Base-by-base conservation (phyloP, 768 basidiomycete genomes). In the Stropharia rugosoannulata region DNA sequence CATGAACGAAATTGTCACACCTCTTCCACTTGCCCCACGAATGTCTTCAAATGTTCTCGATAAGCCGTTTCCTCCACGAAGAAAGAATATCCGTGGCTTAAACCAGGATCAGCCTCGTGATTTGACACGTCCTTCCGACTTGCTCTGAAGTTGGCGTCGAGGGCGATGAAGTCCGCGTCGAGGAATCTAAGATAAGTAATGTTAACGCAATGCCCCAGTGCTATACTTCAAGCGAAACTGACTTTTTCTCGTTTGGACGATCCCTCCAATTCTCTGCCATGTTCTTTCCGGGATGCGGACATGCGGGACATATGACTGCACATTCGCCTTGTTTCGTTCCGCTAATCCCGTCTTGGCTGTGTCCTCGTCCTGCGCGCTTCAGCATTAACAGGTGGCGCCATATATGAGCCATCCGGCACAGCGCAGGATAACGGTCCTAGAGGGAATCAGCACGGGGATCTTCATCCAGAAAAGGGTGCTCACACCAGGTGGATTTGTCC, bases 231-330 rank as follows among this genome's bases (percentile, higher is more conserved):
- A 29, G 11, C 12, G 22, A 22, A 35, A 58, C 63, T 43, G 41
- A 66, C 66, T 54, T 51, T 16, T 56, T 37, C 6, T 41, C 29
- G 11, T 22, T 7, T 1, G 61, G 59, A 2, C 12, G 42, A n/a
- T 55, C 45, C 37, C 60, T 41, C 66, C 67, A 70, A 15, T 57
- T 60, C 2, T 29, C 39, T 0, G 62, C 66, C 27, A 73, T 52
- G 53, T 73, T 73, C 2, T 66, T 63, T 8, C 63, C 65, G 5
- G 68, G 68, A 1, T 62, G 51, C 4, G 71, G 71, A 44, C 70
- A 73, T n/a, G 68, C 68, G 2, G 69, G 65, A 51, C 72, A 73
- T 4, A 59, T 44, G 6, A 71, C 49, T 1, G 71, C 70, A 16
- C 65, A 61, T 22, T 65, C 65, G 1, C 70, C 70, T 3, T 46